These are phyloP conservation scores for Melanopsichium pennsylvanicum DNA, from an alignment of 1,284 basidiomycete genomes.

Conservation along the genomic window DNA sequence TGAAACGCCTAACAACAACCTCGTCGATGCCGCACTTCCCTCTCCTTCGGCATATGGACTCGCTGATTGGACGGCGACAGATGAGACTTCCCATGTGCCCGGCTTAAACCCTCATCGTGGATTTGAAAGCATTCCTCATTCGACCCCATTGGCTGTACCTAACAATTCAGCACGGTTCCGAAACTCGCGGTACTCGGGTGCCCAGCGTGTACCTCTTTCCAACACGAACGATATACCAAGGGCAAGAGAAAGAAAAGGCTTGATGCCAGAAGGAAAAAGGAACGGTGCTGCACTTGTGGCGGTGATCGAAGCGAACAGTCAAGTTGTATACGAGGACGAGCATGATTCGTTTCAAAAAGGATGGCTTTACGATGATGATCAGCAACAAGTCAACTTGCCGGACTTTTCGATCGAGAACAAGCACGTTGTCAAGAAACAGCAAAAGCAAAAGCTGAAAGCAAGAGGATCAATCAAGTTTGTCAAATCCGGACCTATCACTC, in stretches of 20 bases:
- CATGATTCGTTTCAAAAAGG: constrained; percentile 26
- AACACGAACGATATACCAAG: no score
- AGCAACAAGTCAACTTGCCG: constrained; percentile 14
- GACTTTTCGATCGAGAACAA: constrained; percentile 32
- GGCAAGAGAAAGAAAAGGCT: neutral
- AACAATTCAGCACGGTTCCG: neutral
- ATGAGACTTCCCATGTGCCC: constrained; percentile 33
- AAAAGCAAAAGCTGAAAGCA: constrained; percentile 9
- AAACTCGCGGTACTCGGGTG: constrained; percentile 35
- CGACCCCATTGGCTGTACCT: constrained; percentile 19
- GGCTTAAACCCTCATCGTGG: constrained; percentile 5
- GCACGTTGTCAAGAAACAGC: constrained; percentile 11
- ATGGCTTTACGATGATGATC: constrained; percentile 30
- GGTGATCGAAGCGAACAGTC: no score
- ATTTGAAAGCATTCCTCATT: constrained; percentile 6
- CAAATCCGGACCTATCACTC: constrained; percentile 38
- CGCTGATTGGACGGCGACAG: constrained; percentile 36
- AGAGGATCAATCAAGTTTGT: constrained; percentile 18
- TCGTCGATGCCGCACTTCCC: constrained; percentile 26
- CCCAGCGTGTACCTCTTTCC: constrained; percentile 17
- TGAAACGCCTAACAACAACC: constrained; percentile 22
- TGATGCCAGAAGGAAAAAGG: neutral
- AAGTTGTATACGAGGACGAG: no score
- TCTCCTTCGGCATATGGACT: constrained; percentile 30
- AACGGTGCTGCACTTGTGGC: neutral